These are phyloP conservation scores for Sambucus nigra DNA, from an alignment of 129 eudicot genomes.

Conservation along the genomic window DNA sequence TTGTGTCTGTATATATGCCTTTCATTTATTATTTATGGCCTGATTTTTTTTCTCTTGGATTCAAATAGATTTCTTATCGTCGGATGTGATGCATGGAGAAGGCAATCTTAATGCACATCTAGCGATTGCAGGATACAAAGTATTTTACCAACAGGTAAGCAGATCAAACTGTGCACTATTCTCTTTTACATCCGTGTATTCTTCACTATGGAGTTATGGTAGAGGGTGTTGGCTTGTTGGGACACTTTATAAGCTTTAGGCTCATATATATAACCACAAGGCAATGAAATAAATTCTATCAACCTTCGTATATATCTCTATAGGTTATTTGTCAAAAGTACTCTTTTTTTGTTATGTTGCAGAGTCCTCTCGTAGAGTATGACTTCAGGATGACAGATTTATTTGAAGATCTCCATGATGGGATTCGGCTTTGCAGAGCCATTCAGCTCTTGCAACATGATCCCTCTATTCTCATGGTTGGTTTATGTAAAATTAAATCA, in stretches of 20 bases:
- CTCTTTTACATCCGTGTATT: too few species aligned
- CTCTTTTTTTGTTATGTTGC: slow-evolving; percentile 12
- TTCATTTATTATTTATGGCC: neutral
- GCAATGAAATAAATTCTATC: too few species aligned
- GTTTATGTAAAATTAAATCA: slow-evolving; percentile 1
- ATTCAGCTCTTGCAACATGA: slow-evolving; percentile 74
- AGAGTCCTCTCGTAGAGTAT: slow-evolving; percentile 73
- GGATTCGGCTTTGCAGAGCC: slow-evolving; percentile 80
- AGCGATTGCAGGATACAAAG: slow-evolving; percentile 76
- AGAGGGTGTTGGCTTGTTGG: too few species aligned
- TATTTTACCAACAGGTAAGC: slow-evolving; percentile 71
- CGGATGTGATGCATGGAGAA: slow-evolving; percentile 99
- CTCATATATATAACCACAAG: too few species aligned
- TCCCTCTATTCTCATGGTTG: slow-evolving; percentile 69
- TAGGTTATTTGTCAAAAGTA: neutral
- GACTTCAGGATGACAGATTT: slow-evolving; percentile 59
- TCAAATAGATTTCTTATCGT: slow-evolving; percentile 59
- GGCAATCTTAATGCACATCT: slow-evolving; percentile 88
- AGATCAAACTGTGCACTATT: neutral
- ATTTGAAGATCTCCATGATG: slow-evolving; percentile 84
- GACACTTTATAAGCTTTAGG: too few species aligned
- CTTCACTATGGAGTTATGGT: too few species aligned
- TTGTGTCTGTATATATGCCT: slow-evolving; percentile 1
- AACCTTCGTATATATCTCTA: too few species aligned
- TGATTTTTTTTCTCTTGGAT: slow-evolving; percentile 11